Evolutionary conservation across 352 stramenopile genomes (phyloP).

Genomic region (Phytophthora citricola): DNA sequence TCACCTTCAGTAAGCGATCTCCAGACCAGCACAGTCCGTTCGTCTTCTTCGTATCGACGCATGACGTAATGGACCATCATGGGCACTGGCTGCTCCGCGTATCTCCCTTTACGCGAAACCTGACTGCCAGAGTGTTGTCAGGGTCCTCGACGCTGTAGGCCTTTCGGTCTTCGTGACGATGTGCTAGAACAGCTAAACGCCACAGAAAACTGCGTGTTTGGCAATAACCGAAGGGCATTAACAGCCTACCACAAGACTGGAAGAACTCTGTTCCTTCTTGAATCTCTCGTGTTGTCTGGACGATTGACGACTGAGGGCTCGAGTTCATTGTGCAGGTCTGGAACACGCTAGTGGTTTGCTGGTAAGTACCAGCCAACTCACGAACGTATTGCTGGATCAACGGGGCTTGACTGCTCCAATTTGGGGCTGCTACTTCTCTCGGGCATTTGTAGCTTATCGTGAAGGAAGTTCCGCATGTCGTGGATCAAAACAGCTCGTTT

Average conservation of each 20-base stretch:
- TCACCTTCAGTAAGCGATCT: slow-evolving; percentile 14
- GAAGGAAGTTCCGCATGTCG: neutral
- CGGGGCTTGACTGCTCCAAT: neutral
- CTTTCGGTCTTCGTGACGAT: slow-evolving; percentile 16
- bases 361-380: slow-evolving; percentile 9
- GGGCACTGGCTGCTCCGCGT: neutral
- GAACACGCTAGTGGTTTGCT: slow-evolving; percentile 8
- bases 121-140: slow-evolving; percentile 3
- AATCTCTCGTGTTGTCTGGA: slow-evolving; percentile 8
- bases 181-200: slow-evolving; percentile 8
- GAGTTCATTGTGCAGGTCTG: neutral
- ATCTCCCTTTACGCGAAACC: neutral
- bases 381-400: slow-evolving; percentile 8
- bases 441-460: neutral
- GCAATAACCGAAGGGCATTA: slow-evolving; percentile 16
- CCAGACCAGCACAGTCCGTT: slow-evolving; percentile 22
- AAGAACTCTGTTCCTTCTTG: slow-evolving; percentile 12
- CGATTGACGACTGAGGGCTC: neutral
- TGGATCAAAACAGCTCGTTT: slow-evolving; percentile 4
- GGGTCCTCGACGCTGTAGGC: neutral
- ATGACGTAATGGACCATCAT: neutral
- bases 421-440: neutral
- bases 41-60: slow-evolving; percentile 5
- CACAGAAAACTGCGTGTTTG: slow-evolving; percentile 22
- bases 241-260: slow-evolving; percentile 3